These are phyloP conservation scores for Aspergillus cristatus DNA, from an alignment of 495 filamentous ascomycete genomes.

Conservation along the genomic window DNA sequence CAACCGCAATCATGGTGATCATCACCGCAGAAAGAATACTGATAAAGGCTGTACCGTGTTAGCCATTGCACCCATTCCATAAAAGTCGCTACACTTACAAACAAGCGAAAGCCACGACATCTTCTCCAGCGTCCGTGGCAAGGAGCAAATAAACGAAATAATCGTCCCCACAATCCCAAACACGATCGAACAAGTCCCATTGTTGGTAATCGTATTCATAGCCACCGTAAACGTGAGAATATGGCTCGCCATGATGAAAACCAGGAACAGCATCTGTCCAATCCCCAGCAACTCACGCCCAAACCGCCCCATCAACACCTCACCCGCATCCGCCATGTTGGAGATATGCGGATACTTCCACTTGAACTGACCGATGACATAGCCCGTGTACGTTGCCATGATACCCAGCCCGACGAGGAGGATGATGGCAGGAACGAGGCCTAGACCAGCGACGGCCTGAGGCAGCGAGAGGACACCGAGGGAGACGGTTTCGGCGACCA, in stretches of 20 bases:
- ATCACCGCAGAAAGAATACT: constrained; percentile 61
- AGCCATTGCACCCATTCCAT: too few relatives aligned
- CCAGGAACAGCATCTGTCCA: constrained; percentile 56
- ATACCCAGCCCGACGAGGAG: constrained; percentile 57
- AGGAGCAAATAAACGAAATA: constrained; percentile 52
- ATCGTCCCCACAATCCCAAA: constrained; percentile 59
- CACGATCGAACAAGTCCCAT: constrained; percentile 60
- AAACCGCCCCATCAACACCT: constrained; percentile 51
- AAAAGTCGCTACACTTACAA: constrained; percentile 39
- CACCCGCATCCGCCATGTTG: constrained; percentile 63
- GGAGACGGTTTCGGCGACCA: constrained; percentile 67
- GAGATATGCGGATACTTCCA: constrained; percentile 59
- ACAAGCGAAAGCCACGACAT: constrained; percentile 56
- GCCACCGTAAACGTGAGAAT: constrained; percentile 69
- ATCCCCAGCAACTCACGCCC: constrained; percentile 57
- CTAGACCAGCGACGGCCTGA: constrained; percentile 52
- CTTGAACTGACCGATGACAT: constrained; percentile 72
- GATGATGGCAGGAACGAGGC: constrained; percentile 55
- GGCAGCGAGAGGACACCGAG: constrained; percentile 62
- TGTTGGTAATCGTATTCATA: constrained; percentile 57
- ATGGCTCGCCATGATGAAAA: constrained; percentile 73
- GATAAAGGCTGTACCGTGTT: constrained; percentile 46
- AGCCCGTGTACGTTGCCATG: constrained; percentile 68
- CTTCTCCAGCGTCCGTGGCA: constrained; percentile 58
- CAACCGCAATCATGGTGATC: constrained; percentile 61